Base-by-base conservation (phyloP, 1,284 basidiomycete genomes). In the Cutaneotrichosporon arboriforme region DNA sequence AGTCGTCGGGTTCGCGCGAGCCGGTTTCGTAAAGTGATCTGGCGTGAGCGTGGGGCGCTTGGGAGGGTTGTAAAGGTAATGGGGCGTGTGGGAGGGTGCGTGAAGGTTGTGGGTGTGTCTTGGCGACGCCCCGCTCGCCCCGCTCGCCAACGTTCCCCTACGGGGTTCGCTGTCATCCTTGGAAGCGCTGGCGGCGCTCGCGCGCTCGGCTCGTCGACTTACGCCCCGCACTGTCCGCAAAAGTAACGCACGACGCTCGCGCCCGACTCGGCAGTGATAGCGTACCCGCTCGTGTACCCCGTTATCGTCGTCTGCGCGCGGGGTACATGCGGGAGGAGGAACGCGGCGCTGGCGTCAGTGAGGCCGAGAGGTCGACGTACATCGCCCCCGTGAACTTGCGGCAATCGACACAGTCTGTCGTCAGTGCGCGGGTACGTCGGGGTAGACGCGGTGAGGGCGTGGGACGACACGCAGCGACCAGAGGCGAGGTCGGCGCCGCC, bases 321-420 rank as follows among this genome's bases (percentile, higher is more conserved):
- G 14, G 34, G 20, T 5, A 22, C 17, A 22, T 31, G 26, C 7
- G 13, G 45, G 21, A 46, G 34, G 35, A 46, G 45, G 35, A 46
- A 46, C 15, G 45, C 45, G 15, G 45, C 45, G 35, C 45, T 46
- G 45, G 14, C 4, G 36, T 46, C 22, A 46, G 45, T 21, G 17
- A 8, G 4, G 45, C 2, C 13, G 33, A 12, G 8, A 46, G n/a
- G 8, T 23, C 3, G 41, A 37, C 36, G 7, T 26, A 48, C 46
- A 48, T 41, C 8, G 46, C 46, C n/a, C 46, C 46, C 3, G 46
- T 48, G 23, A 48, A 48, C 36, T 48, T 37, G 38, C 46, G 46
- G 37, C 46, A 48, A 26, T 48, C 46, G 37, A 26, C 39, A 23
- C 46, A 48, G 18, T 48, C 46, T 48, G 26, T 17, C 20, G 45